Percentiles rank a stretch among this genome's conserved stretches.
phyloP scores from a whole-genome alignment of 2,329 filamentous ascomycete genomes.

The Arthrinium puccinioides region DNA sequence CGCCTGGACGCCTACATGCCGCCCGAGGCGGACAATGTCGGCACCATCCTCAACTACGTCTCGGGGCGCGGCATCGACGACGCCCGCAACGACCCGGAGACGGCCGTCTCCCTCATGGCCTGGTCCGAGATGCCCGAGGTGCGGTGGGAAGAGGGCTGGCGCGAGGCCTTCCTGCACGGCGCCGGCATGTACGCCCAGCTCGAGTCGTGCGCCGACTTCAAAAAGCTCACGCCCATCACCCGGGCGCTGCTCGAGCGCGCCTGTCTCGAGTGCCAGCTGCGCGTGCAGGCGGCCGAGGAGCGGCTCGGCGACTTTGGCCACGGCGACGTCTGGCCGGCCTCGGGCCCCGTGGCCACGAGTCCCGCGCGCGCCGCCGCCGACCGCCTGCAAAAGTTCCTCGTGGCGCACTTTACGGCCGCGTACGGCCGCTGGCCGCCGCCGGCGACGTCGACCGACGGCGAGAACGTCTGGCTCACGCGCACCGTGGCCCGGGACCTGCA shows the following conservation, averaged over 20 bases:
- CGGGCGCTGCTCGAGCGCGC: conserved; percentile 55
- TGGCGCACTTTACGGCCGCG: conserved; percentile 45
- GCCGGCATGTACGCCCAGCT: conserved; percentile 53
- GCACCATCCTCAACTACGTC: conserved; percentile 55
- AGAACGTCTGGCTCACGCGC: conserved; percentile 55
- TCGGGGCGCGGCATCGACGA: conserved; percentile 55
- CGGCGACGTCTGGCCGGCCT: conserved; percentile 50
- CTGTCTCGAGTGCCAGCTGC: conserved; percentile 53
- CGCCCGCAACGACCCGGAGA: conserved; percentile 51
- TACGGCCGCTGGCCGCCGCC: conserved; percentile 58
- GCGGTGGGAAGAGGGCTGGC: conserved; percentile 59
- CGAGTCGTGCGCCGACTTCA: conserved; percentile 49
- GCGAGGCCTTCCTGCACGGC: conserved; percentile 60
- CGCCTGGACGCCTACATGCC: conserved; percentile 54
- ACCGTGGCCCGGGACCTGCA: conserved; percentile 50
- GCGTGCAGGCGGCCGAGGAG: conserved; percentile 55
- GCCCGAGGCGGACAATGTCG: conserved; percentile 47
- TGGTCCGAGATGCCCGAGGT: conserved; percentile 59
- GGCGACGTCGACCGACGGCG: conserved; percentile 23
- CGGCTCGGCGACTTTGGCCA: conserved; percentile 54
- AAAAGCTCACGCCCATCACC: conserved; percentile 52
- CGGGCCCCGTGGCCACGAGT: conserved; percentile 19
- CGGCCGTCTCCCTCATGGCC: conserved; percentile 53
- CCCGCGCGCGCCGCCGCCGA: conserved; percentile 49
- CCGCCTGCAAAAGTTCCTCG: conserved; percentile 53